Evolutionary conservation across 83 land plant species (phyloP).

Genomic region (Thuja plicata): DNA sequence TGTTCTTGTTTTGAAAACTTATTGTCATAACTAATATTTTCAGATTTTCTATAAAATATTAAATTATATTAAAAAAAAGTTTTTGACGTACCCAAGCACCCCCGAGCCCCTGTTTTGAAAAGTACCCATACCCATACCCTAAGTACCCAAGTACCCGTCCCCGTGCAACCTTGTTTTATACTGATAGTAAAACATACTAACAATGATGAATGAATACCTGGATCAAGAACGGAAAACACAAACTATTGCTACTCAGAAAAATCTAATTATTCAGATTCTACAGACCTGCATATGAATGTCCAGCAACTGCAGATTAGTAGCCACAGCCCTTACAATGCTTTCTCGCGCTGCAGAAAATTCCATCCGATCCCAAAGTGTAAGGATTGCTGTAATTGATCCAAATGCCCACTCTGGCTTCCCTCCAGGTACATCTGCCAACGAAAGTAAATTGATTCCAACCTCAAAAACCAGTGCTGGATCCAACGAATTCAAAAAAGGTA

Average conservation of each 20-base stretch:
- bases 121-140: too few relatives aligned
- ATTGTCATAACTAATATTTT: too few relatives aligned
- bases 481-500: conserved; percentile 82
- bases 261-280: neutral
- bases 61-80: too few relatives aligned
- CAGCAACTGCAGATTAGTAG: conserved; percentile 86
- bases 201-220: neutral
- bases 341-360: conserved; percentile 91
- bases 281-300: conserved; percentile 94
- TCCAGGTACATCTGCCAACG: conserved; percentile 96
- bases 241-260: neutral
- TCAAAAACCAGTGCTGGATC: conserved; percentile 93
- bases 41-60: too few relatives aligned
- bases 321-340: conserved; percentile 94
- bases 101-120: too few relatives aligned
- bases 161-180: too few relatives aligned
- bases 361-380: conserved; percentile 96
- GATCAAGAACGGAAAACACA: neutral
- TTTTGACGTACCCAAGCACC: too few relatives aligned
- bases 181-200: neutral
- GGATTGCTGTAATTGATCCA: conserved; percentile 83
- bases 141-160: too few relatives aligned
- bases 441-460: conserved; percentile 89
- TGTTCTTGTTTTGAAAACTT: too few relatives aligned
- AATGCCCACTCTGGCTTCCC: conserved; percentile 99